Percentiles rank a stretch among this genome's conserved stretches.
Conservation (phyloP, 2,329 filamentous ascomycete genomes). For the Penicillium sp. region DNA sequence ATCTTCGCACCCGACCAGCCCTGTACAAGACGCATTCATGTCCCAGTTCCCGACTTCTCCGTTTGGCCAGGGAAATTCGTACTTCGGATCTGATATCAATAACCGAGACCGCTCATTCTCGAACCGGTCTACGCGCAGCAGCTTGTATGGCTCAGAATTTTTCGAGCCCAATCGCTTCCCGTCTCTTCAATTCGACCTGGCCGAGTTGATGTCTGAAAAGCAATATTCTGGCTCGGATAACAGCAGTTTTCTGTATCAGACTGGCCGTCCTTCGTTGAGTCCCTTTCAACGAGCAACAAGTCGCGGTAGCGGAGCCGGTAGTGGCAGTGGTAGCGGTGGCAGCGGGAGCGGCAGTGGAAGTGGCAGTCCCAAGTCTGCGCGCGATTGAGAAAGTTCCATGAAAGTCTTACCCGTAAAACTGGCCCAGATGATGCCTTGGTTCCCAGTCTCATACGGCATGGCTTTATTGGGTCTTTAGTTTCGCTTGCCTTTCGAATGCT, state of each 20-base stretch:
- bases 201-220: slow-evolving; percentile 33
- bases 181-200: slow-evolving; percentile 32
- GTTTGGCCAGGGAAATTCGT: slow-evolving; percentile 29
- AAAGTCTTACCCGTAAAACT: neutral
- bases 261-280: slow-evolving; percentile 37
- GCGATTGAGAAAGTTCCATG: slow-evolving; percentile 27
- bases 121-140: slow-evolving; percentile 41
- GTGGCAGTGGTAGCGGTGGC: slow-evolving; percentile 32
- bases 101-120: slow-evolving; percentile 44
- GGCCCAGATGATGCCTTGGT: neutral
- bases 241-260: slow-evolving; percentile 35
- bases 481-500: slow-evolving; percentile 1
- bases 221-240: slow-evolving; percentile 33
- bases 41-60: slow-evolving; percentile 36
- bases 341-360: slow-evolving; percentile 40
- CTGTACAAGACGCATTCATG: slow-evolving; percentile 32
- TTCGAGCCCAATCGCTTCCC: slow-evolving; percentile 31
- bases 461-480: slow-evolving; percentile 1
- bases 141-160: slow-evolving; percentile 36
- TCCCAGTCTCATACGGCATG: slow-evolving; percentile 3
- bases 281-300: slow-evolving; percentile 45
- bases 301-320: slow-evolving; percentile 50
- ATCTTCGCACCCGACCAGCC: slow-evolving; percentile 36
- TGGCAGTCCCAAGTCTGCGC: slow-evolving; percentile 41
- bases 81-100: slow-evolving; percentile 33